Evolutionary conservation across 169 alveolate species (phyloP).

Genomic region (Babesia sp.): DNA sequence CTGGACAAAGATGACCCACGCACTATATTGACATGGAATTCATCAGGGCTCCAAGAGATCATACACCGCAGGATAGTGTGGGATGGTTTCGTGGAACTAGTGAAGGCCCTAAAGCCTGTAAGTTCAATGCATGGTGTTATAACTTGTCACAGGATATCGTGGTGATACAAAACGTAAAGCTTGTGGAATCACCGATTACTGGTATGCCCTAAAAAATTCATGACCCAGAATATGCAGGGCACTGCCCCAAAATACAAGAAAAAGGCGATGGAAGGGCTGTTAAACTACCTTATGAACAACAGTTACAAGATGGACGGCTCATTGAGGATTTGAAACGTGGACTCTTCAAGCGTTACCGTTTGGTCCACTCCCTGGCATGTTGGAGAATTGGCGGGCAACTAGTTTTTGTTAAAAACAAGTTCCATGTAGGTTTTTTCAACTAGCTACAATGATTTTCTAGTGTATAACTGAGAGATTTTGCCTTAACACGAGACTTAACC

Average conservation of each 20-base stretch:
- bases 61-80: conserved; percentile 9
- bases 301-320: conserved; percentile 27
- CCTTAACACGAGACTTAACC: conserved; percentile 19
- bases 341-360: conserved; percentile 22
- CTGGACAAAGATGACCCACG: conserved; percentile 40
- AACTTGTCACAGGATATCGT: conserved; percentile 17
- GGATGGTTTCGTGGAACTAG: conserved; percentile 8
- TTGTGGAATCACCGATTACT: conserved; percentile 22
- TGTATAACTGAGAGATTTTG: conserved; percentile 13
- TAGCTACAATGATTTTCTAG: not conserved
- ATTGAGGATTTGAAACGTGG: conserved; percentile 8
- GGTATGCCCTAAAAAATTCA: not conserved
- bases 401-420: conserved; percentile 21
- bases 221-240: not conserved
- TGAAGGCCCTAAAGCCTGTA: conserved; percentile 30
- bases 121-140: not conserved
- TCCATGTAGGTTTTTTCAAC: not conserved
- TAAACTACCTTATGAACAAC: conserved; percentile 28
- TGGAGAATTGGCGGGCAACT: conserved; percentile 50
- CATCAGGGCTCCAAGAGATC: conserved; percentile 20
- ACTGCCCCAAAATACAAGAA: conserved; percentile 8
- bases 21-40: conserved; percentile 45
- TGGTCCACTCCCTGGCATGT: conserved; percentile 36
- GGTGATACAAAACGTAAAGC: conserved; percentile 45
- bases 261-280: conserved; percentile 13